Conservation (phyloP, 1,284 basidiomycete genomes). For the Marasmius fiardii region DNA sequence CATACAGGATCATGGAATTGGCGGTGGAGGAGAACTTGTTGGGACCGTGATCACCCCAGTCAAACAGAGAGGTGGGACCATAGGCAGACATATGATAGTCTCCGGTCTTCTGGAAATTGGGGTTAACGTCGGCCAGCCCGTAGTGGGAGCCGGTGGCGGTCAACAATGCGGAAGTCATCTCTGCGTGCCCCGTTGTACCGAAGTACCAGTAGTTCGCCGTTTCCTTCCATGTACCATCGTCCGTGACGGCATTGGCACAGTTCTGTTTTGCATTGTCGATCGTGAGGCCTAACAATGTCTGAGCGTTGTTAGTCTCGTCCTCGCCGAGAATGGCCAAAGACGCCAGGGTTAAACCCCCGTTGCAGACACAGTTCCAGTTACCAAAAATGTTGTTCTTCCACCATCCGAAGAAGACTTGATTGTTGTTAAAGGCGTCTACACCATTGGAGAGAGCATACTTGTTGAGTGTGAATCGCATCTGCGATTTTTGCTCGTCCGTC, state of each 20-base stretch:
- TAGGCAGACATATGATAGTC: conserved; percentile 89
- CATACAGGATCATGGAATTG: conserved; percentile 75
- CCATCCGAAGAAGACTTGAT: conserved; percentile 50
- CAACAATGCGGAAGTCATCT: conserved; percentile 82
- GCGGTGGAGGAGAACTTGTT: conserved; percentile 91
- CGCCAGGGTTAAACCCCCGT: conserved; percentile 86
- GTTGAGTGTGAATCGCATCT: conserved; percentile 77
- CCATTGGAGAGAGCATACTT: conserved; percentile 76
- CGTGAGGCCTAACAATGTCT: conserved; percentile 64
- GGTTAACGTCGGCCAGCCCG: conserved; percentile 69
- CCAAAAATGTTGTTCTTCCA: conserved; percentile 59
- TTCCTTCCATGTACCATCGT: conserved; percentile 94
- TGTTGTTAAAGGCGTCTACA: conserved; percentile 43
- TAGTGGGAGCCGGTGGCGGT: conserved; percentile 86
- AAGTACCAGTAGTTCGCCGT: conserved; percentile 98
- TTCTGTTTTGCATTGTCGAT: conserved; percentile 76
- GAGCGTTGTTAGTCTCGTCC: conserved; percentile 74
- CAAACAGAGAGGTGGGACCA: conserved; percentile 86
- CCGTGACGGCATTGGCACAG: conserved; percentile 64
- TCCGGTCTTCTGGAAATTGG: conserved; percentile 74
- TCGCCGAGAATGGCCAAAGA: conserved; percentile 89
- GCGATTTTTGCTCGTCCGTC: conserved; percentile 68
- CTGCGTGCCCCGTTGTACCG: conserved; percentile 90
- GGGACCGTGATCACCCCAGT: conserved; percentile 92
- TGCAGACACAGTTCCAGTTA: conserved; percentile 99